These are phyloP conservation scores for Beauveria bassiana DNA, from an alignment of 2,329 filamentous ascomycete genomes.

Conservation along the genomic window DNA sequence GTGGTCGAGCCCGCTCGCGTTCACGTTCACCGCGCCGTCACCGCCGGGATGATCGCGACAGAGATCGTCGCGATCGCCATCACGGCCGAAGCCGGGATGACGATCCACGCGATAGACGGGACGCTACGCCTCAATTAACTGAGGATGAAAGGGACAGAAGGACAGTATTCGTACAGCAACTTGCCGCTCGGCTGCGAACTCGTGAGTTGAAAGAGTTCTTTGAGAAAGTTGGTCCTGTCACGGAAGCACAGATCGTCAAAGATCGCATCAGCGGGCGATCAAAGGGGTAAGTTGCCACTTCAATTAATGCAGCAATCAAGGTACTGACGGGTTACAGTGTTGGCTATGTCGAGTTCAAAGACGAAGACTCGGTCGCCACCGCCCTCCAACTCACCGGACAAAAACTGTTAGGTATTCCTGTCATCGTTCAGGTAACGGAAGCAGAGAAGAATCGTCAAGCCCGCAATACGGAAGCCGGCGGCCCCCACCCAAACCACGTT, in stretches of 20 bases:
- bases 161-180: slow-evolving; percentile 97
- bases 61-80: slow-evolving; percentile 42
- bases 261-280: slow-evolving; percentile 93
- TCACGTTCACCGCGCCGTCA: slow-evolving; percentile 61
- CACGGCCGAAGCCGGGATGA: slow-evolving; percentile 49
- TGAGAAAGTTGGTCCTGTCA: slow-evolving; percentile 87
- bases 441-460: slow-evolving; percentile 99
- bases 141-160: slow-evolving; percentile 95
- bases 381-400: slow-evolving; percentile 98
- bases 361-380: slow-evolving; percentile 85
- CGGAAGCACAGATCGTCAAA: slow-evolving; percentile 97
- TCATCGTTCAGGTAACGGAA: slow-evolving; percentile 97
- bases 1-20: slow-evolving; percentile 47
- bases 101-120: slow-evolving; percentile 36
- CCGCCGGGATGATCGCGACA: slow-evolving; percentile 45
- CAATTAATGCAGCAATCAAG: background rate
- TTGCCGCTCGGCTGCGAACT: slow-evolving; percentile 85
- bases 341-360: slow-evolving; percentile 98
- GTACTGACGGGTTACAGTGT: slow-evolving; percentile 56
- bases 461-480: slow-evolving; percentile 66
- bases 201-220: slow-evolving; percentile 94
- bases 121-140: slow-evolving; percentile 64
- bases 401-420: slow-evolving; percentile 95
- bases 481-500: slow-evolving; percentile 67
- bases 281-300: slow-evolving; percentile 68